Evolutionary conservation across 2,329 filamentous ascomycete species (phyloP).

Genomic region (Colletotrichum cereale): DNA sequence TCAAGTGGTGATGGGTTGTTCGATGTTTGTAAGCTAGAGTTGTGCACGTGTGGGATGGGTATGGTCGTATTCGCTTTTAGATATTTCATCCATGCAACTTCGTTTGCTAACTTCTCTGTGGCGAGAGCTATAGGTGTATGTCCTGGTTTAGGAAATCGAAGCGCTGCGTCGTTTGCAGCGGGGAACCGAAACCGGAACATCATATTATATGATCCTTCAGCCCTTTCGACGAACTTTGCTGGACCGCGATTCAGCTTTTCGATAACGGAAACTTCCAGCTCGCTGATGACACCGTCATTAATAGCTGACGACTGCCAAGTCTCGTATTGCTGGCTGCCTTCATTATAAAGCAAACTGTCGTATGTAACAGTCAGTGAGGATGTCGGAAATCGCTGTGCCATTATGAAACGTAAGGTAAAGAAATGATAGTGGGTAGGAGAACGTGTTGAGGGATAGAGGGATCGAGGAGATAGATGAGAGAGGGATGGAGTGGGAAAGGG

Average conservation of each 20-base stretch:
- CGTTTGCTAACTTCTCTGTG: not conserved
- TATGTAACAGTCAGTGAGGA: not conserved
- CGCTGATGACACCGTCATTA: not conserved
- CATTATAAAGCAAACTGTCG: not conserved
- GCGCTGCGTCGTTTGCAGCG: not conserved
- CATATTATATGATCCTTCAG: not conserved
- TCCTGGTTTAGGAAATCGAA: not conserved
- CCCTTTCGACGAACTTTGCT: not conserved
- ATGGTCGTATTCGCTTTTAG: not conserved
- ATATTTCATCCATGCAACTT: not conserved
- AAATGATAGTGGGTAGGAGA: not conserved
- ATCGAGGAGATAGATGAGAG: not conserved
- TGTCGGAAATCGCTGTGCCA: not conserved
- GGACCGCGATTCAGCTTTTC: not conserved
- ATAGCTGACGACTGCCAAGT: not conserved
- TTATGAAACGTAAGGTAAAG: not conserved
- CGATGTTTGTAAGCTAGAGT: not conserved
- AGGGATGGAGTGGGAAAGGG: no score
- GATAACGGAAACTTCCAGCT: not conserved
- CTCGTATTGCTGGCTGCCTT: not conserved
- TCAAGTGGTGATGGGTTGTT: not conserved
- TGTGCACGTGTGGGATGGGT: not conserved
- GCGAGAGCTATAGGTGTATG: not conserved
- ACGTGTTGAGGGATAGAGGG: not conserved
- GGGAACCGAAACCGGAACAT: not conserved